phyloP scores from a whole-genome alignment of 1,139 yeast species.

The Blastobotrys raffinosifermentans region DNA sequence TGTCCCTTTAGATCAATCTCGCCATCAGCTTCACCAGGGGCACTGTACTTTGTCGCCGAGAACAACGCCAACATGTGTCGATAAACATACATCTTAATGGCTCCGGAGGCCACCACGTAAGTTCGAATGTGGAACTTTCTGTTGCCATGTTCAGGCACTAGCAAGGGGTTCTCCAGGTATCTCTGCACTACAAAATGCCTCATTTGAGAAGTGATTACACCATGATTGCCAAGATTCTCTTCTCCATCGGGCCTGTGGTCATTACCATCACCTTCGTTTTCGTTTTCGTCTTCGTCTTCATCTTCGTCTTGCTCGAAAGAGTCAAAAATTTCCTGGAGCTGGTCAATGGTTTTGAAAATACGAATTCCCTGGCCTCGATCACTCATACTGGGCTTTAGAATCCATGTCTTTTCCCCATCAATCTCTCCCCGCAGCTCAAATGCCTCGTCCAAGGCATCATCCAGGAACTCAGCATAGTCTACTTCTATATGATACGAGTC shows the following conservation, averaged over 20 bases:
- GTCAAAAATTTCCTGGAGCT: constrained; percentile 76
- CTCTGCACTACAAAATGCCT: constrained; percentile 89
- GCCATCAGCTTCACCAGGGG: constrained; percentile 31
- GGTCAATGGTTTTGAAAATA: constrained; percentile 68
- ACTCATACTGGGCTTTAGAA: constrained; percentile 92
- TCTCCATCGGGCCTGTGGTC: constrained; percentile 8
- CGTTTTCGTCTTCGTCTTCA: constrained; percentile 42
- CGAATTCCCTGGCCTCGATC: constrained; percentile 96
- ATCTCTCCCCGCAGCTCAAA: constrained; percentile 81
- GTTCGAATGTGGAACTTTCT: constrained; percentile 86
- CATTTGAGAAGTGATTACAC: constrained; percentile 75
- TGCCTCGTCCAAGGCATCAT: constrained; percentile 86
- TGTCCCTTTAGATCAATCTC: constrained; percentile 56
- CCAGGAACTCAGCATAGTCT: constrained; percentile 95
- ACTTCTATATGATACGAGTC: constrained; percentile 75
- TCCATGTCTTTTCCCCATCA: constrained; percentile 59
- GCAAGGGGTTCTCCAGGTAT: constrained; percentile 61
- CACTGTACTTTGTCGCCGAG: constrained; percentile 50
- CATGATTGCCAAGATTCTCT: constrained; percentile 29
- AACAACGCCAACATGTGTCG: constrained; percentile 74
- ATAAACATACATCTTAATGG: constrained; percentile 71
- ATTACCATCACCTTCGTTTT: constrained; percentile 25
- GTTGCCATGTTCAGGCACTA: constrained; percentile 53
- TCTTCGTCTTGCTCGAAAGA: constrained; percentile 68
- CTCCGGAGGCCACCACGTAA: constrained; percentile 74